Percentiles rank a stretch among this genome's conserved stretches.
These are phyloP conservation scores for Raffaelea deltoideospora DNA, from an alignment of 2,329 filamentous ascomycete genomes.

Conservation along the genomic window DNA sequence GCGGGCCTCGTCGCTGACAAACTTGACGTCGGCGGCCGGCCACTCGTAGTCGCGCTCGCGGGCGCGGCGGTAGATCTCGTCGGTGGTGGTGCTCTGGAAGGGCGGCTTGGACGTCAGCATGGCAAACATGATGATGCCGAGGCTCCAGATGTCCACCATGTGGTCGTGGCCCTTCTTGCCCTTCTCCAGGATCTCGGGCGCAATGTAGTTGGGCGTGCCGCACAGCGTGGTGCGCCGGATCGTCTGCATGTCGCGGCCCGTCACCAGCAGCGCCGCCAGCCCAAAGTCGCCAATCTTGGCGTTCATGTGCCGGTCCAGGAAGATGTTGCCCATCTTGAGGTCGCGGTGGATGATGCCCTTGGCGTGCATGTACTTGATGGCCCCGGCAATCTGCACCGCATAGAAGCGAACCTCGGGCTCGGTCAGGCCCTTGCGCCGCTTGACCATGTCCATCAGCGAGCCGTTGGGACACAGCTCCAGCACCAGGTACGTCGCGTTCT, in stretches of 20 bases:
- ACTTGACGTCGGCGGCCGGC: conserved; percentile 53
- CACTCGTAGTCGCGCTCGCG: conserved; percentile 63
- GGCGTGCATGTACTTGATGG: conserved; percentile 94
- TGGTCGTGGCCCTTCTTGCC: conserved; percentile 90
- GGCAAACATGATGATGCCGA: conserved; percentile 96
- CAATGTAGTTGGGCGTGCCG: conserved; percentile 96
- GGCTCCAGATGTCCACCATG: conserved; percentile 95
- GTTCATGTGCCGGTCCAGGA: conserved; percentile 88
- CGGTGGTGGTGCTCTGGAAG: conserved; percentile 81
- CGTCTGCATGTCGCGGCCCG: conserved; percentile 76
- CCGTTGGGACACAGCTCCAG: conserved; percentile 91
- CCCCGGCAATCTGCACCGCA: conserved; percentile 85
- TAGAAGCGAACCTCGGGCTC: conserved; percentile 91
- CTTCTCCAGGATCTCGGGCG: conserved; percentile 89
- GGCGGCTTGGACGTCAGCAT: conserved; percentile 94
- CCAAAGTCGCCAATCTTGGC: conserved; percentile 98
- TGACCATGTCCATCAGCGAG: conserved; percentile 95
- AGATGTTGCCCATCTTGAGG: conserved; percentile 96
- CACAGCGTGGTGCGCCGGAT: conserved; percentile 83
- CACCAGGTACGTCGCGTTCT: conserved; percentile 81
- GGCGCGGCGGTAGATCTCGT: conserved; percentile 67
- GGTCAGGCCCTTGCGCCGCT: conserved; percentile 76
- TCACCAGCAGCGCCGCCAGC: conserved; percentile 78
- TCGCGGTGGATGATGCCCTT: conserved; percentile 95
- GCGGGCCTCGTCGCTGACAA: conserved; percentile 61